Base-by-base conservation (phyloP, 2,329 filamentous ascomycete genomes). In the Akanthomyces lecanii region DNA sequence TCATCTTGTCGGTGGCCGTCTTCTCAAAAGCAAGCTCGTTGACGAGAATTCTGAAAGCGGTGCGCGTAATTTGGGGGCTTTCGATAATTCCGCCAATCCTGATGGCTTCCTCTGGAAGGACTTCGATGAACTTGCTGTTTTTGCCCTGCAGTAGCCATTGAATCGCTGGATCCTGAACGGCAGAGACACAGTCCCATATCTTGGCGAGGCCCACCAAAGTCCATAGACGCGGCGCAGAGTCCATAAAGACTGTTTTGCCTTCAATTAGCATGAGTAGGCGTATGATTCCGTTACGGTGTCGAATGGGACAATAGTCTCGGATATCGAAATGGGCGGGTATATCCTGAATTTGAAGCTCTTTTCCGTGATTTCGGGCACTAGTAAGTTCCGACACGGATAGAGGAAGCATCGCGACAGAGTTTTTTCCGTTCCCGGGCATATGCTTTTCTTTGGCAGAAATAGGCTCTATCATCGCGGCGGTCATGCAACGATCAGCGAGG, bases 141-240 rank as follows among this genome's bases (percentile, higher is more conserved):
- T 73, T 75, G 2, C 75, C 71, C 23, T 78, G 75, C 65, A 84
- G 79, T 12, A 90, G 76, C 88, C 88, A 90, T 38, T 79, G 78
- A 2, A 80, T 72, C 48, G 88, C 78, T 14, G 75, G 76, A 56
- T 85, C 79, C 65, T 71, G 79, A 23, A 85, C 71, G 8, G 77
- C 70, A 5, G 68, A 65, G 2, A 72, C 70, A 62, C 84, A 82
- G 33, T 86, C 83, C 57, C 89, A 81, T 45, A 85, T 78, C 64
- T 84, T 83, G 8, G 85, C 83, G 10, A 90, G 72, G 3, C 82
- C 83, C 40, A 85, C 82, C n/a, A 89, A 78, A 0, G 87, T 90
- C 80, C 85, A 90, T 44, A 89, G 74, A 16, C 88, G 85, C 12
- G 82, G 78, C 0, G 88, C 88, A 0, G 87, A 89, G 71, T 90